Base-by-base conservation (phyloP, 192 early-diverging fungal species). In the Gorgonomyces haynaldii region DNA sequence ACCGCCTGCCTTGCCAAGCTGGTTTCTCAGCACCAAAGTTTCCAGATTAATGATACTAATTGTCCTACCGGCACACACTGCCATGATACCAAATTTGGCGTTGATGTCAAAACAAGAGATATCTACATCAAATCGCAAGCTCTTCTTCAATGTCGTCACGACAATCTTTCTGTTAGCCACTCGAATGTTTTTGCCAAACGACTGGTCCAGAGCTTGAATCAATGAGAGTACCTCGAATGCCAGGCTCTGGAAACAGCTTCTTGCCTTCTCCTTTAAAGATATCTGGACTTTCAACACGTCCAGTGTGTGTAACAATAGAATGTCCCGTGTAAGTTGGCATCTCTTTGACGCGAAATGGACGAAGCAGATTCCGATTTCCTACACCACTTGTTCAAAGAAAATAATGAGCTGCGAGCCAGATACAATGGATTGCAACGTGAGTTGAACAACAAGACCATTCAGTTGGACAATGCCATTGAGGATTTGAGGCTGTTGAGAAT, bases 331-430 rank as follows among this genome's bases (percentile, higher is more conserved):
- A 43, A 4, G 23, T 4, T 6, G 42, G 42, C 42, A 43, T 43
- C n/a, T n/a, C n/a, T n/a, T n/a, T n/a, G n/a, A n/a, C n/a, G n/a
- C n/a, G 12, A 46, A 21, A 75, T 75, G 72, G 67, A 75, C 34
- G 65, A 78, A 45, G 69, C 61, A 20, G 76, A 78, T 35, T 30
- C 66, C 2, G 72, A 78, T 32, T 66, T 79, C 17, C 45, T 79
- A 4, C 66, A 63, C 16, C 64, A 67, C 25, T 49, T 79, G 12
- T 79, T 79, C 50, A 50, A 56, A 30, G 73, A 76, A 42, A 77
- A 77, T 52, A 77, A 70, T 54, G 67, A 76, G 44, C 54, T 79
- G 9, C 28, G 76, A 32, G 57, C 52, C 3, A 57, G 65, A 49
- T 45, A 52, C 16, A 72, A 64, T 57, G 61, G 62, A 2, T 36